Evolutionary conservation across 805 yeast genomes (phyloP), one percentile per base, ranked within the genome.

Genomic region (Candida palmyrensis): DNA sequence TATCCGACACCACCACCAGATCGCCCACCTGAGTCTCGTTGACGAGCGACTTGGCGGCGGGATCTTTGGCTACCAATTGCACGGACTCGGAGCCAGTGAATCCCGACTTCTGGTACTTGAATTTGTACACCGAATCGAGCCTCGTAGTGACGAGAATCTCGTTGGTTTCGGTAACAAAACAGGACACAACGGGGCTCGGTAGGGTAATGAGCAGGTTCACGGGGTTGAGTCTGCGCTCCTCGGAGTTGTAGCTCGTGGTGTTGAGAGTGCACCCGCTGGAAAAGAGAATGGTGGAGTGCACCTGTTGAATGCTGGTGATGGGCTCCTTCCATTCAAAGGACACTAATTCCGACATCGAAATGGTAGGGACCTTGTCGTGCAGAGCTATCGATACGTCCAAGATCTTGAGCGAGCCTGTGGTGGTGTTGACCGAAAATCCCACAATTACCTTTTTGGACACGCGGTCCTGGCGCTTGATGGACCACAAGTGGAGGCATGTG

Each of bases 401-500:
- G 11, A 66, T 56, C 33, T 60, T 64, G 31, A 66, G 51, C 2
- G 53, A 35, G 2, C 72, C 71, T 5, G 27, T 28, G 0, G 32
- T 41, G 7, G 42, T 45, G 2, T 40, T 34, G 15, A 27, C 33
- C 5, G 57, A 18, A 18, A 22, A 43, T 2, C 67, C 67, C 20
- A 62, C 38, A n/a, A 66, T 44, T 5, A 66, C 38, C 35, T 65
- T 65, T 36, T 61, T 62, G 8, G 70, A 54, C 3, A 47, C 42
- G 13, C 55, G 17, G 5, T 53, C 59, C 9, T 46, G 44, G 18
- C 66, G 45, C 10, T 42, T 37, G 4, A 66, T 47, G 11, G 56
- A 50, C 68, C 72, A 66, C 6, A 65, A 43, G 32, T 59, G 44
- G 3, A 55, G 47, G 21, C 57, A 51, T 1, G 47, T 31, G 1